Conservation (phyloP, 306 rosid genomes). For the Trifolium dubium region DNA sequence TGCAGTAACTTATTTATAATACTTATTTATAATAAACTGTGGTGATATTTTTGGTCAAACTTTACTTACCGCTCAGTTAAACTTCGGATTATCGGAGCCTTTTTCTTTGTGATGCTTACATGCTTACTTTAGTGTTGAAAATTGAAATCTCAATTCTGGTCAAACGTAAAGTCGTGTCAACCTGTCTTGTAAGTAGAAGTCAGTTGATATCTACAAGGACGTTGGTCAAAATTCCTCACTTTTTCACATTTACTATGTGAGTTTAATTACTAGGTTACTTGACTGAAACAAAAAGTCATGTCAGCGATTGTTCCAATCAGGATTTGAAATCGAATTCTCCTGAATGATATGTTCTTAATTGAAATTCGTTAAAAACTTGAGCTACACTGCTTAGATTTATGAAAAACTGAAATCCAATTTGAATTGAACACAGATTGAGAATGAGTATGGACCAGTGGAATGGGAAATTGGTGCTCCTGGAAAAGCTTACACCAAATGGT, state of each 20-base stretch:
- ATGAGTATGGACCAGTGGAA: constrained; percentile 74
- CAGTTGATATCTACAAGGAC: too few species aligned
- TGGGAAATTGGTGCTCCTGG: constrained; percentile 75
- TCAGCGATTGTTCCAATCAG: neutral
- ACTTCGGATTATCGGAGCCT: too few species aligned
- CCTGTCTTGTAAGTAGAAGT: too few species aligned
- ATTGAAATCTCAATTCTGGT: too few species aligned
- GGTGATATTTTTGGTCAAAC: too few species aligned
- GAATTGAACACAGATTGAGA: constrained; percentile 69
- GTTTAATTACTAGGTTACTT: too few species aligned
- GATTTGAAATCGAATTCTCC: neutral
- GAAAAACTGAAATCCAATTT: neutral
- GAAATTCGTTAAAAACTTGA: neutral
- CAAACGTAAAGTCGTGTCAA: neutral
- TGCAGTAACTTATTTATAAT: constrained; percentile 17
- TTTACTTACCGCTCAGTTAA: too few species aligned
- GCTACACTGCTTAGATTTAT: neutral
- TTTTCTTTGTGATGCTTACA: too few species aligned
- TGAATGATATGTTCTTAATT: neutral
- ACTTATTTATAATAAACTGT: neutral
- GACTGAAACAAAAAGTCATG: neutral
- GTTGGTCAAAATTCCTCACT: too few species aligned
- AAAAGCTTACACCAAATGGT: constrained; percentile 76
- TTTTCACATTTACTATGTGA: too few species aligned
- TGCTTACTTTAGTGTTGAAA: neutral